These are phyloP conservation scores for Sporothrix brunneoviolacea DNA, from an alignment of 2,329 filamentous ascomycete species.

Conservation along the genomic window DNA sequence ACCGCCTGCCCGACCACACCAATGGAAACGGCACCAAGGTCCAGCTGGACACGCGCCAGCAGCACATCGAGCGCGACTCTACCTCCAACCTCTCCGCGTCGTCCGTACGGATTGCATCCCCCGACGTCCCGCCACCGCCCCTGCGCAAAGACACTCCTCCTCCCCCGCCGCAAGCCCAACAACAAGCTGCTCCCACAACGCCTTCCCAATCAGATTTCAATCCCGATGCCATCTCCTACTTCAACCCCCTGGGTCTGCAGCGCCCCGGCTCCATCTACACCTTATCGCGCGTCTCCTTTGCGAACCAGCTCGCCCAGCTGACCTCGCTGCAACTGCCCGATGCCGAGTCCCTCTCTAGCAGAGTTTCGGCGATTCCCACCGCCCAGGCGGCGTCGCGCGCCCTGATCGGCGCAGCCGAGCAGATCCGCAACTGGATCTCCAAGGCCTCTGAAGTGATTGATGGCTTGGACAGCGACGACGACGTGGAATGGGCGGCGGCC, in stretches of 20 bases:
- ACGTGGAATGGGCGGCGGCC: conserved; percentile 92
- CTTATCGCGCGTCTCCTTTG: conserved; percentile 84
- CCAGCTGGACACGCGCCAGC: conserved; percentile 49
- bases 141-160: conserved; percentile 49
- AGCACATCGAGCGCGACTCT: conserved; percentile 47
- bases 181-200: conserved; percentile 14
- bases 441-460: conserved; percentile 86
- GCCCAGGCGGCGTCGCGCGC: conserved; percentile 78
- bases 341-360: conserved; percentile 72
- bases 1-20: conserved; percentile 62
- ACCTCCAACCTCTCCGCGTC: background rate
- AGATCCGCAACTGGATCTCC: conserved; percentile 88
- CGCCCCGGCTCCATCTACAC: conserved; percentile 88
- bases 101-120: background rate
- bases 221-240: conserved; percentile 53
- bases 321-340: conserved; percentile 86
- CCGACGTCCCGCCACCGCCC: conserved; percentile 34
- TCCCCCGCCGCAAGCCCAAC: conserved; percentile 20
- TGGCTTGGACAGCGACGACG: conserved; percentile 88
- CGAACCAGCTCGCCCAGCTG: conserved; percentile 84
- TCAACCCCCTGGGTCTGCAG: conserved; percentile 58
- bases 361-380: conserved; percentile 77
- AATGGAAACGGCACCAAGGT: conserved; percentile 63
- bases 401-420: conserved; percentile 78
- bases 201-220: conserved; percentile 35